These are phyloP conservation scores for Vanrija pseudolonga DNA, from an alignment of 1,284 basidiomycete genomes.

Conservation along the genomic window DNA sequence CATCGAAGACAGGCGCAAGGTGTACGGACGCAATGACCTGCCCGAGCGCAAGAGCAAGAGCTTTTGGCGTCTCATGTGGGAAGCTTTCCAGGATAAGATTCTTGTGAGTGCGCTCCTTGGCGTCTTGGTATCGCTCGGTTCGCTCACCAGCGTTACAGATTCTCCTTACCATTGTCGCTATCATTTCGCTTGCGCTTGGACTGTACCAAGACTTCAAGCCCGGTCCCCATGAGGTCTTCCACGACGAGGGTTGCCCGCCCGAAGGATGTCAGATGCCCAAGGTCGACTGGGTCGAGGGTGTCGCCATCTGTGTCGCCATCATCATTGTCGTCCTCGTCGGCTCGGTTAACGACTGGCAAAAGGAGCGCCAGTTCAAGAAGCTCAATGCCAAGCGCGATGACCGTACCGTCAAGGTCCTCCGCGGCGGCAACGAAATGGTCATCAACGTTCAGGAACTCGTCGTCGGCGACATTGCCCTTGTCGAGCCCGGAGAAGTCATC, in stretches of 20 bases:
- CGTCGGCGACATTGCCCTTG: constrained; percentile 84
- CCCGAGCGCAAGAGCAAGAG: constrained; percentile 74
- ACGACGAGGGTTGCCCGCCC: constrained; percentile 48
- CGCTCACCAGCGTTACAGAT: constrained; percentile 55
- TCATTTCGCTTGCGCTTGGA: constrained; percentile 88
- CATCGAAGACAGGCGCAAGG: constrained; percentile 62
- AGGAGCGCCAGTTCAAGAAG: constrained; percentile 89
- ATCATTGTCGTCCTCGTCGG: constrained; percentile 58
- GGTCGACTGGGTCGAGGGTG: constrained; percentile 95
- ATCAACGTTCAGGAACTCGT: constrained; percentile 84
- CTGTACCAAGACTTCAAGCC: constrained; percentile 89
- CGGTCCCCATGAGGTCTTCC: constrained; percentile 53
- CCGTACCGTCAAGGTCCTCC: constrained; percentile 85
- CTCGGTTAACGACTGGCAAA: constrained; percentile 68
- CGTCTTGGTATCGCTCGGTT: constrained; percentile 10
- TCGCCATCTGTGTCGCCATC: constrained; percentile 92
- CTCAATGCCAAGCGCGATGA: constrained; percentile 96
- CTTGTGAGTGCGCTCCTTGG: constrained; percentile 57
- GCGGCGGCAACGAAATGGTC: constrained; percentile 71
- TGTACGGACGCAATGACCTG: constrained; percentile 81
- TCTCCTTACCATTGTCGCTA: constrained; percentile 82
- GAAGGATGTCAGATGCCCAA: constrained; percentile 54
- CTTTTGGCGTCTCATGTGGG: constrained; percentile 83
- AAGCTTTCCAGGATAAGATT: constrained; percentile 93
- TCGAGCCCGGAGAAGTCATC: constrained; percentile 93